Percentiles rank a stretch among this genome's conserved stretches.
phyloP scores from a whole-genome alignment of 2,329 filamentous ascomycete species.

The Elsinoe australis region DNA sequence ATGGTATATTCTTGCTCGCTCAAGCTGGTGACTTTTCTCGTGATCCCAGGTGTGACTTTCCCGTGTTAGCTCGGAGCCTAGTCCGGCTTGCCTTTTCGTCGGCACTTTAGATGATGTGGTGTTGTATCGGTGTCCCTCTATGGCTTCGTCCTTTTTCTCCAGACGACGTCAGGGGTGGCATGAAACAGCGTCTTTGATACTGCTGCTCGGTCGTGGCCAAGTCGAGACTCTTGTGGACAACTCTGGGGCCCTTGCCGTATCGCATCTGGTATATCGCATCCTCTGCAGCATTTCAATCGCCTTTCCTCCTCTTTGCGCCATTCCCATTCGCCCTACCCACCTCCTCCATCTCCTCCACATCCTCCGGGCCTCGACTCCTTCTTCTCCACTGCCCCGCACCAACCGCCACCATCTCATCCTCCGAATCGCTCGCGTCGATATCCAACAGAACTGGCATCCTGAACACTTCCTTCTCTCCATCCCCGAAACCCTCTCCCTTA shows the following conservation, averaged over 20 bases:
- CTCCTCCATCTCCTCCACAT: constrained; percentile 57
- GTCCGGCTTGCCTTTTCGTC: too few species aligned
- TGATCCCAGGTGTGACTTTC: too few species aligned
- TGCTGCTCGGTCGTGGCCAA: too few species aligned
- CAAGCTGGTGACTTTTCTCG: too few species aligned
- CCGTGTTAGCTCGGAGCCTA: too few species aligned
- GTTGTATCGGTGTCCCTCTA: too few species aligned
- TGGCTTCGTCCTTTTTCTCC: too few species aligned
- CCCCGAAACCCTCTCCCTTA: constrained; percentile 44
- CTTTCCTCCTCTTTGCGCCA: neutral
- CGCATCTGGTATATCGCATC: neutral
- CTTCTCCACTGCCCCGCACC: constrained; percentile 76
- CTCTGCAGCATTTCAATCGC: constrained; percentile 4
- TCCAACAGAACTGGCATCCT: constrained; percentile 90
- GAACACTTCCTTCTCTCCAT: constrained; percentile 53
- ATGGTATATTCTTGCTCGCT: too few species aligned
- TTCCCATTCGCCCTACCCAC: neutral
- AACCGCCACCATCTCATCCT: constrained; percentile 70
- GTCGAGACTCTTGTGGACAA: neutral
- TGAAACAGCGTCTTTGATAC: too few species aligned
- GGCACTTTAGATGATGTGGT: too few species aligned
- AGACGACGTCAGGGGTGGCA: too few species aligned
- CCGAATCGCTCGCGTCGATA: constrained; percentile 87
- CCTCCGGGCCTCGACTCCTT: constrained; percentile 65
- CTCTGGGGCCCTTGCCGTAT: neutral